Evolutionary conservation across 257 asterid genomes (phyloP), one percentile per base, ranked within the genome.

Genomic region (Misopates orontium): DNA sequence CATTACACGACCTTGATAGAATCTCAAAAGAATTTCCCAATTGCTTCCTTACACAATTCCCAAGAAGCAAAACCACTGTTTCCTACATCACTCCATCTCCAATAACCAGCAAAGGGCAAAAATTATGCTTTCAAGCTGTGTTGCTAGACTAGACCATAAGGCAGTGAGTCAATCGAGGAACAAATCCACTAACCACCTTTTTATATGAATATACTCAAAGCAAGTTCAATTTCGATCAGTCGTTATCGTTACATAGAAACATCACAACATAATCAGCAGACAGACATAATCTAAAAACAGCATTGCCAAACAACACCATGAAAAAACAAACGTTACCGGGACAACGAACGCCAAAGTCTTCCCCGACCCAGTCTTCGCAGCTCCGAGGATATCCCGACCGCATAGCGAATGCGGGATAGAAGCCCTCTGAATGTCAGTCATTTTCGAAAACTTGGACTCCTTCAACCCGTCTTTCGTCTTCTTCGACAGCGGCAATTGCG

Each of bases 301-400:
- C 8, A 36, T 9, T 36, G 11, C 1, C 42, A 25, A 28, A 28
- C 24, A 8, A 56, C 20, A 55, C n/a, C 41, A 13, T 18, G 28
- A 9, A 20, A 6, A 47, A 28, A 20, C 36, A 17, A 25, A 19
- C 13, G 13, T 0, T 45, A 94, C 99, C 79, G 96, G 96, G 53
- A 94, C 78, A 65, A 90, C 66, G 60, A 94, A 90, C 56, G 99
- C 99, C 56, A 94, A 60, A 0, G 99, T 90, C 81, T 94, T 94
- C 0, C 99, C 99, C 1, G 99, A 94, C 24, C 99, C 99, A 25
- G 96, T 94, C 79, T 94, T 90, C 0, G 99, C 98, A 18, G 99
- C 99, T 4, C 99, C 99, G 22, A 94, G 91, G 32, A 94, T 83
- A 67, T 94, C 96, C 15, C 96, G 84, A 16, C 95, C 98, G 62